Conservation (phyloP, 768 basidiomycete genomes). For the Cyclocybe cylindracea region DNA sequence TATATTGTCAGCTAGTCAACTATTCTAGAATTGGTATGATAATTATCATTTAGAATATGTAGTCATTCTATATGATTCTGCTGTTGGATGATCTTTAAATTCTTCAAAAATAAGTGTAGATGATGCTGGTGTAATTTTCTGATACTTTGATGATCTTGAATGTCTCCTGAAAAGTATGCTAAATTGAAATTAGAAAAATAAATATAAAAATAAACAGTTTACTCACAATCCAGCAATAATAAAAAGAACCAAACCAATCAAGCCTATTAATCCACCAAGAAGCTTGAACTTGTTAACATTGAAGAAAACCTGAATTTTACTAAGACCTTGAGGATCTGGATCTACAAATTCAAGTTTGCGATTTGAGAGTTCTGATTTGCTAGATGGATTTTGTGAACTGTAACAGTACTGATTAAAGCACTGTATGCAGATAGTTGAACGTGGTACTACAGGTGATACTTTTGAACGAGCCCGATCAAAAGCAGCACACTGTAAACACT, state of each 20-base stretch:
- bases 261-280: slow-evolving; percentile 47
- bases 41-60: no score
- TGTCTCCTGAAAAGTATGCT: no score
- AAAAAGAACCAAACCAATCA: slow-evolving; percentile 38
- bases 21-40: no score
- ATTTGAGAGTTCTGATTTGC: slow-evolving; percentile 41
- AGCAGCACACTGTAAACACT: slow-evolving; percentile 69
- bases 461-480: slow-evolving; percentile 54
- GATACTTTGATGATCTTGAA: no score
- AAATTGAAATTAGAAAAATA: neutral
- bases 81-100: no score
- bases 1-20: no score
- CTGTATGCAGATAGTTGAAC: slow-evolving; percentile 42
- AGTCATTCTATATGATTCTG: no score
- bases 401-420: slow-evolving; percentile 60
- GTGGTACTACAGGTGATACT: slow-evolving; percentile 28
- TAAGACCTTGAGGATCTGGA: slow-evolving; percentile 55
- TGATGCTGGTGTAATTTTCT: no score
- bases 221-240: slow-evolving; percentile 42
- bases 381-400: slow-evolving; percentile 46
- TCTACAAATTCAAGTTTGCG: slow-evolving; percentile 48
- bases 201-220: neutral
- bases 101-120: no score
- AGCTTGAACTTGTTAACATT: slow-evolving; percentile 44
- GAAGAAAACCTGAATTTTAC: slow-evolving; percentile 45